These are phyloP conservation scores for Cordyceps farinosa DNA, from an alignment of 2,329 filamentous ascomycete genomes.

Conservation along the genomic window DNA sequence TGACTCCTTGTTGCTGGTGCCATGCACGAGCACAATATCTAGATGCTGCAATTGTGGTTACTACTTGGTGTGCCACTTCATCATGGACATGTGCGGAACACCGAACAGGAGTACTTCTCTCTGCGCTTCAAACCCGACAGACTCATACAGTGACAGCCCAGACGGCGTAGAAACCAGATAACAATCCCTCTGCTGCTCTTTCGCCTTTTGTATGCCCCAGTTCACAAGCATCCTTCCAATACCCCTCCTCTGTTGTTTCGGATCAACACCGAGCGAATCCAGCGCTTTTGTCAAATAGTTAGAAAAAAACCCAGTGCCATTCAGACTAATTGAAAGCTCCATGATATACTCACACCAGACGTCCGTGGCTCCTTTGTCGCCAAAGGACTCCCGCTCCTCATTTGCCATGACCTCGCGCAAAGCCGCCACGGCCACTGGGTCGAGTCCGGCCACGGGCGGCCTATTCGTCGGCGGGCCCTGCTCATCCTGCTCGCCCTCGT, in stretches of 20 bases:
- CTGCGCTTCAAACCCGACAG: conserved; percentile 17
- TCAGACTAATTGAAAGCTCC: neutral
- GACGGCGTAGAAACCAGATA: conserved; percentile 20
- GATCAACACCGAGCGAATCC: conserved; percentile 22
- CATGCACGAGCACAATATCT: no score
- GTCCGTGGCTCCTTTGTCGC: conserved; percentile 18
- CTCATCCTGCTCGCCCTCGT: neutral
- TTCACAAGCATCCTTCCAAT: conserved; percentile 21
- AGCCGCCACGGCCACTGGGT: conserved; percentile 14
- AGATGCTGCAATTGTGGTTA: no score
- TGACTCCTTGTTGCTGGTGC: no score
- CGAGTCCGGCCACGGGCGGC: conserved; percentile 8
- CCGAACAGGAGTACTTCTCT: conserved; percentile 18
- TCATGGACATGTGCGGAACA: conserved; percentile 18
- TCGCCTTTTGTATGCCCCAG: conserved; percentile 20
- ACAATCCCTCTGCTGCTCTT: conserved; percentile 16
- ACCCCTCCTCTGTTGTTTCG: conserved; percentile 19
- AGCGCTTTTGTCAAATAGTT: conserved; percentile 16
- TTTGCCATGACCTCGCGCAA: conserved; percentile 13
- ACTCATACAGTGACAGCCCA: conserved; percentile 16
- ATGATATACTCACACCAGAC: conserved; percentile 20
- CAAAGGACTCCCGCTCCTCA: conserved; percentile 17
- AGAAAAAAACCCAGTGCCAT: neutral
- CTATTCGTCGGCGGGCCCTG: neutral
- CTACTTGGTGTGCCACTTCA: conserved; percentile 17